phyloP scores from a whole-genome alignment of 768 basidiomycete genomes.

The Leucosporidium creatinivorum region DNA sequence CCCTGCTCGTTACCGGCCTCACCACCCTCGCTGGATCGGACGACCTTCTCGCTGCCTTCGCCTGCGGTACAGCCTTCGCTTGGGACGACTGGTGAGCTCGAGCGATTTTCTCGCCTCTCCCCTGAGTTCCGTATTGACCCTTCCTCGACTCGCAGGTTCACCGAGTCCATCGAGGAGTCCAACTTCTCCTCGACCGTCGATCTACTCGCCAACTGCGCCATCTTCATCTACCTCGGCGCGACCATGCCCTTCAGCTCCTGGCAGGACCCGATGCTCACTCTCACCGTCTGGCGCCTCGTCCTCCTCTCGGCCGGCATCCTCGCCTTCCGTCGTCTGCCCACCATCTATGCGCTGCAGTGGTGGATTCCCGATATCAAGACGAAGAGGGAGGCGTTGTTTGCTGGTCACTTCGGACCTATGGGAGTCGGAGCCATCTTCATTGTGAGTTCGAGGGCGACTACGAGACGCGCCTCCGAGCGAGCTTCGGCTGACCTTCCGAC shows the following conservation, averaged over 20 bases:
- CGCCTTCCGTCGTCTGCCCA: slow-evolving; percentile 70
- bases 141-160: slow-evolving; percentile 22
- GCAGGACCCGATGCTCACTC: slow-evolving; percentile 55
- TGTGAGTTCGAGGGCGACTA: slow-evolving; percentile 40
- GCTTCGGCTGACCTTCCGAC: slow-evolving; percentile 32
- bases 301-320: slow-evolving; percentile 77
- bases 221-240: slow-evolving; percentile 92
- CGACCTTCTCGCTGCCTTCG: slow-evolving; percentile 77
- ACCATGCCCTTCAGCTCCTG: slow-evolving; percentile 92
- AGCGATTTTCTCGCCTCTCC: too few relatives aligned
- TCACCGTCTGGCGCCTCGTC: slow-evolving; percentile 76
- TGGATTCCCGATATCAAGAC: slow-evolving; percentile 97
- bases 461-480: slow-evolving; percentile 26
- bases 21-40: slow-evolving; percentile 42
- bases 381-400: slow-evolving; percentile 84
- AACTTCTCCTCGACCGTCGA: slow-evolving; percentile 95
- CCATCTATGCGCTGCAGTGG: slow-evolving; percentile 73
- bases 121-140: too few relatives aligned
- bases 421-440: slow-evolving; percentile 97
- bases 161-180: slow-evolving; percentile 59
- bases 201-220: slow-evolving; percentile 87
- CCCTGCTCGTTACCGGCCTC: slow-evolving; percentile 74
- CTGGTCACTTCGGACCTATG: slow-evolving; percentile 78
- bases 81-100: slow-evolving; percentile 36
- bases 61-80: slow-evolving; percentile 80